A percentile compares a stretch with the other conserved stretches of the same genome.
Evolutionary conservation across 805 yeast genomes (phyloP).

Genomic region (Spencermartinsiella europaea): DNA sequence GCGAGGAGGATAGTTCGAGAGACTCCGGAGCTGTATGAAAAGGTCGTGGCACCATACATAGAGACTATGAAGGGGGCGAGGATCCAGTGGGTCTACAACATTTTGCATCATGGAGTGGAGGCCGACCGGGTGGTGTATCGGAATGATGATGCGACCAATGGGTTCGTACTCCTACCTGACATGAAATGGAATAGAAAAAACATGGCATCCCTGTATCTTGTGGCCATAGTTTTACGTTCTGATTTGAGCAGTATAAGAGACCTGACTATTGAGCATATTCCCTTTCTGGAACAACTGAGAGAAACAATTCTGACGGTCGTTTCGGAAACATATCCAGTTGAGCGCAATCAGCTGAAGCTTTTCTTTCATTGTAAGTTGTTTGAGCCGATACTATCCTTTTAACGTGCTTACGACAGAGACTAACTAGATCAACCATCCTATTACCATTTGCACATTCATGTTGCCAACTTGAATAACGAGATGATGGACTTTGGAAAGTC

Average conservation of each 20-base stretch:
- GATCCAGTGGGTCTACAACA: slow-evolving; percentile 85
- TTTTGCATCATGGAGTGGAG: slow-evolving; percentile 76
- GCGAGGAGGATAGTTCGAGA: slow-evolving; percentile 61
- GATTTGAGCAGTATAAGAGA: slow-evolving; percentile 76
- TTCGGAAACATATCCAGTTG: slow-evolving; percentile 43
- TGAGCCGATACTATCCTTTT: background rate
- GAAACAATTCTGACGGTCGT: slow-evolving; percentile 45
- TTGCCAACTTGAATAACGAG: slow-evolving; percentile 66
- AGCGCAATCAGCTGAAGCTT: slow-evolving; percentile 56
- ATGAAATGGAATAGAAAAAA: slow-evolving; percentile 91
- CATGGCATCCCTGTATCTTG: slow-evolving; percentile 66
- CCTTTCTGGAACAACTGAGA: slow-evolving; percentile 49
- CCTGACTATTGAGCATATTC: slow-evolving; percentile 52
- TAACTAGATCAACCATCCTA: slow-evolving; percentile 79
- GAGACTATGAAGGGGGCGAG: slow-evolving; percentile 70
- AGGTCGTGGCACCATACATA: slow-evolving; percentile 68
- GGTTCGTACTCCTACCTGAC: slow-evolving; percentile 82
- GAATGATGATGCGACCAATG: slow-evolving; percentile 47
- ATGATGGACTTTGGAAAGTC: slow-evolving; percentile 80
- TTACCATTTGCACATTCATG: slow-evolving; percentile 91
- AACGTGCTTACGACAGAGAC: background rate
- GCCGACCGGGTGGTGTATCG: slow-evolving; percentile 71
- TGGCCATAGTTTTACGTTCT: slow-evolving; percentile 64
- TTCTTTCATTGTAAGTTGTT: slow-evolving; percentile 54
- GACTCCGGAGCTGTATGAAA: slow-evolving; percentile 69